Evolutionary conservation across 805 yeast genomes (phyloP), one percentile per base, ranked within the genome.

Genomic region (Sugiyamaella mastotermitis): DNA sequence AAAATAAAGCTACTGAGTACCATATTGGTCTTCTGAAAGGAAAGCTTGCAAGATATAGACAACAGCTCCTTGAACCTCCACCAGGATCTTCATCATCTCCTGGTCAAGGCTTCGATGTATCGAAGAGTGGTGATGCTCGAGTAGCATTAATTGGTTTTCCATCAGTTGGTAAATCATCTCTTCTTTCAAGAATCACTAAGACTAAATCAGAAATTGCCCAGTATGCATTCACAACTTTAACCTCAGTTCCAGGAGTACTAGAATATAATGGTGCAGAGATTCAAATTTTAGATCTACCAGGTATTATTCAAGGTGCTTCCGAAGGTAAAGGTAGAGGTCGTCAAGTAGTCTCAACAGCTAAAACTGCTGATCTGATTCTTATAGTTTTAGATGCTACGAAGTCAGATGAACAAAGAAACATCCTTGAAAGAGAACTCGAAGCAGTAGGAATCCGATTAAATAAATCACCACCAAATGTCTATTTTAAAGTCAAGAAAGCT

Each of bases 271-370:
- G 97, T 26, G 96, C 97, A 0, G 96, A 88, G 55, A 87, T 90
- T 46, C 98, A 90, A 64, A 80, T 92, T 49, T 90, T 90, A n/a
- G 98, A 90, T 71, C 65, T 90, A 37, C 98, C 98, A 1, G 98
- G 98, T 60, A 90, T 90, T 51, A 90, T 90, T 41, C 85, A 84
- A 58, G 97, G 97, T 31, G 97, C 97, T 3, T 72, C 94, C 24
- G 95, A 85, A 57, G 97, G 97, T 53, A 88, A 88, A 61, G 98
- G 98, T 52, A 77, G 98, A 61, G 97, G 97, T 41, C 74, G 95
- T 52, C 97, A 92, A 60, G 97, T 92, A 29, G 88, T 90, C 48
- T 83, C 97, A 2, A 92, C 96, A 0, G 95, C 97, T 0, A 81
- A 92, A 59, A 90, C 97, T 0, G 87, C 96, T 0, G 97, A 92